Percentiles rank a stretch among this genome's conserved stretches.
Evolutionary conservation across 140 eudicot genomes (phyloP).

Genomic region (Ambrosia hybrid): DNA sequence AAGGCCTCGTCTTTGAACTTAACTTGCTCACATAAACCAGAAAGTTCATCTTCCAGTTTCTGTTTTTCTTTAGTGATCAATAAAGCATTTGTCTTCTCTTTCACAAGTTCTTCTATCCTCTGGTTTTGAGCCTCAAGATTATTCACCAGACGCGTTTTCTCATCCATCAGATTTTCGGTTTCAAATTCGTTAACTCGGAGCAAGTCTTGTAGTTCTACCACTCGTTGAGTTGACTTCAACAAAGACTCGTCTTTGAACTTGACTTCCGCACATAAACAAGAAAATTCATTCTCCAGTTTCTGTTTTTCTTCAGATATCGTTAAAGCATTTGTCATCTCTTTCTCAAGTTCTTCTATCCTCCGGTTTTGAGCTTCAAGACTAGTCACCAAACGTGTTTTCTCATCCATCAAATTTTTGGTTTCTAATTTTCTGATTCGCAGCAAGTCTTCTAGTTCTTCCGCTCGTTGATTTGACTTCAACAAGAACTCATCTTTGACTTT

Average conservation of each 20-base stretch:
- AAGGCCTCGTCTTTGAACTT: constrained; percentile 34
- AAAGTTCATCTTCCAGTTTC: constrained; percentile 31
- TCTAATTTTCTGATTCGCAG: constrained; percentile 11
- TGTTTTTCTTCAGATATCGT: constrained; percentile 27
- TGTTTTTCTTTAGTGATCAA: constrained; percentile 39
- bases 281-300: constrained; percentile 34
- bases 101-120: constrained; percentile 39
- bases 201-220: constrained; percentile 37
- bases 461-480: constrained; percentile 20
- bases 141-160: constrained; percentile 30
- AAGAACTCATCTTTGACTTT: constrained; percentile 34
- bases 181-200: constrained; percentile 17
- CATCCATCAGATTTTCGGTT: constrained; percentile 20
- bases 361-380: constrained; percentile 29
- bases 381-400: constrained; percentile 27
- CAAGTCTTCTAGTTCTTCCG: constrained; percentile 33
- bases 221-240: constrained; percentile 24
- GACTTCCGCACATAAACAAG: constrained; percentile 33
- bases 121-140: constrained; percentile 27
- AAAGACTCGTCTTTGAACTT: constrained; percentile 35
- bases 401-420: constrained; percentile 15
- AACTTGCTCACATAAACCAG: constrained; percentile 31
- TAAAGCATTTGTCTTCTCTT: constrained; percentile 21
- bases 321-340: background rate
- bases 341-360: constrained; percentile 17